A percentile compares a stretch with the other conserved stretches of the same genome.
Conservation (phyloP, 2,329 filamentous ascomycete species). For the Aspergillus quadricinctus region DNA sequence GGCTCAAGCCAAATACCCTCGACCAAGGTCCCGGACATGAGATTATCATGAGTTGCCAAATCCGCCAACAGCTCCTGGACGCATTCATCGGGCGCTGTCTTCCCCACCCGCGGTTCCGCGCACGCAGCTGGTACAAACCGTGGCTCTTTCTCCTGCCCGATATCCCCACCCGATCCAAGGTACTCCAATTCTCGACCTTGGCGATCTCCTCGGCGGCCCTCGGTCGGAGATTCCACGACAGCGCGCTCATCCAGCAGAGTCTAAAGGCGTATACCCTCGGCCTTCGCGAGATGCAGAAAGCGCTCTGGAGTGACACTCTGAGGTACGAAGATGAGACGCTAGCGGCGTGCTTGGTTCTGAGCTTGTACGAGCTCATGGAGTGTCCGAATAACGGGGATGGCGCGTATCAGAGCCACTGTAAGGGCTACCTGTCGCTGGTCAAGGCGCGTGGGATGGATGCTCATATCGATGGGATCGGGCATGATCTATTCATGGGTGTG, state of each 20-base stretch:
- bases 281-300: conserved; percentile 33
- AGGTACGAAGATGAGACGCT: conserved; percentile 34
- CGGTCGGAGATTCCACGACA: conserved; percentile 2
- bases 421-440: conserved; percentile 30
- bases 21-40: background rate
- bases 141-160: conserved; percentile 27
- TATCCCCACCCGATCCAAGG: conserved; percentile 19
- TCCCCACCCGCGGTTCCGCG: conserved; percentile 5
- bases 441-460: conserved; percentile 29
- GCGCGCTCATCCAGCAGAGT: conserved; percentile 20
- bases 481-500: conserved; percentile 31
- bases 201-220: background rate
- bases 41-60: conserved; percentile 4
- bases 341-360: conserved; percentile 33
- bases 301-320: conserved; percentile 26
- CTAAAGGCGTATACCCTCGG: conserved; percentile 31
- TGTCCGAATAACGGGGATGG: conserved; percentile 28
- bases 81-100: conserved; percentile 22
- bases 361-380: conserved; percentile 34
- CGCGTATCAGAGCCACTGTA: conserved; percentile 30
- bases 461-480: conserved; percentile 28
- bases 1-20: background rate
- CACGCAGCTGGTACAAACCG: conserved; percentile 4
- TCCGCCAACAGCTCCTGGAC: conserved; percentile 26
- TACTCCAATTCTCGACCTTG: conserved; percentile 19